Conservation (phyloP, 257 asterid genomes). For the Handroanthus guayacan region DNA sequence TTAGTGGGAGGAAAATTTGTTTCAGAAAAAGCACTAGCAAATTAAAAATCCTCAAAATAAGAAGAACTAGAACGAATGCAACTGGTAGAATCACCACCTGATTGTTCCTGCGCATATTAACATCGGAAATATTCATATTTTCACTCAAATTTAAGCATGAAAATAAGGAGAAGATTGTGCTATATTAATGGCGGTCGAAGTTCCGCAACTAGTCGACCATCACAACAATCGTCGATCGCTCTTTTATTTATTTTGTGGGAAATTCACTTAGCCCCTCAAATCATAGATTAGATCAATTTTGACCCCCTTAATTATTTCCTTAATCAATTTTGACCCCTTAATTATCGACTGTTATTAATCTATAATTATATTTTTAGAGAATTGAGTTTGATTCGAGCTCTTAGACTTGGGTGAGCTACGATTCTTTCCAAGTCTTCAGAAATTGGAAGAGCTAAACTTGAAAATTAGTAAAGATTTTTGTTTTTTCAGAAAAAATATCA, state of each 20-base stretch:
- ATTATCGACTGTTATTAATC: too few species aligned
- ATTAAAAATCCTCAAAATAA: not conserved
- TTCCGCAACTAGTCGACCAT: slow-evolving; percentile 18
- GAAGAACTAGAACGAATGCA: slow-evolving; percentile 4
- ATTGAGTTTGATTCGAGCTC: too few species aligned
- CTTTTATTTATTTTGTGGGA: slow-evolving; percentile 4
- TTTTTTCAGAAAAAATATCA: too few species aligned
- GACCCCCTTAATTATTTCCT: not conserved
- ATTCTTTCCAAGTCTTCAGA: too few species aligned
- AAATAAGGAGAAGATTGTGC: not conserved
- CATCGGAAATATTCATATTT: slow-evolving; percentile 36
- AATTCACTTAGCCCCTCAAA: not conserved
- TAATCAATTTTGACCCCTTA: not conserved
- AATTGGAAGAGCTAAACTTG: too few species aligned
- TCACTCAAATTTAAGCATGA: slow-evolving; percentile 13
- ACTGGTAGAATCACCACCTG: slow-evolving; percentile 36
- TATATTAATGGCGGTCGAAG: slow-evolving; percentile 39
- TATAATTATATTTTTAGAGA: too few species aligned
- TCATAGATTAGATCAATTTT: not conserved
- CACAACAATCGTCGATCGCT: slow-evolving; percentile 33
- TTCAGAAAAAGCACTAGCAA: not conserved
- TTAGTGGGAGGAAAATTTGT: not conserved
- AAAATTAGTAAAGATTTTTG: too few species aligned
- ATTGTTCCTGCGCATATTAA: slow-evolving; percentile 23
- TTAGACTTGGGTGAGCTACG: too few species aligned